Conservation (phyloP, 805 yeast species). For the Candida suzukii region DNA sequence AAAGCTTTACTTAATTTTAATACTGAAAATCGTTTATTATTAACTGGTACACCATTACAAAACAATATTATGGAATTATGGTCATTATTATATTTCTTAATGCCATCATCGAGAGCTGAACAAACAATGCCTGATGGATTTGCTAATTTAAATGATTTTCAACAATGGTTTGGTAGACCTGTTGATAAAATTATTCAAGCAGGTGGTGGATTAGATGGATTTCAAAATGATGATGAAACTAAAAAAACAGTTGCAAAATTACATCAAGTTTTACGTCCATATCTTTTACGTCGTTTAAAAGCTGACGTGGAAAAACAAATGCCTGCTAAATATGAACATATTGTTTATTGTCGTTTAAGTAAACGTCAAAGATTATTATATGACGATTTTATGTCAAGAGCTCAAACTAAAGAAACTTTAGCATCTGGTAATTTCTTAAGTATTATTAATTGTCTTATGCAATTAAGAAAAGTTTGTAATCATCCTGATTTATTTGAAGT, state of each 20-base stretch:
- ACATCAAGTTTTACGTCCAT: conserved; percentile 92
- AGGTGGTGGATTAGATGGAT: conserved; percentile 32
- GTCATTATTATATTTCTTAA: conserved; percentile 89
- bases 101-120: conserved; percentile 77
- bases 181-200: conserved; percentile 88
- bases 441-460: conserved; percentile 96
- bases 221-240: conserved; percentile 66
- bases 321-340: conserved; percentile 97
- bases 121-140: conserved; percentile 90
- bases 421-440: conserved; percentile 93
- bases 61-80: conserved; percentile 92
- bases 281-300: conserved; percentile 81
- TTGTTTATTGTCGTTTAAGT: conserved; percentile 84
- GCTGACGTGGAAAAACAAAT: conserved; percentile 97
- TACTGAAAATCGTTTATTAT: conserved; percentile 75
- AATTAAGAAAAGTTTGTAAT: conserved; percentile 90
- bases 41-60: conserved; percentile 97
- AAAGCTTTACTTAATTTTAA: conserved; percentile 90
- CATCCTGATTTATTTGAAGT: conserved; percentile 97
- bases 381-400: conserved; percentile 96
- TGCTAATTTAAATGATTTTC: conserved; percentile 93
- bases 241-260: conserved; percentile 77
- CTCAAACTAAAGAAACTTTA: conserved; percentile 88
- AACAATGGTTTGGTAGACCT: conserved; percentile 98
- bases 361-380: conserved; percentile 87